A percentile compares a stretch with the other conserved stretches of the same genome.
These are phyloP conservation scores for Lizonia empirigonia DNA, from an alignment of 2,329 filamentous ascomycete species.

Conservation along the genomic window DNA sequence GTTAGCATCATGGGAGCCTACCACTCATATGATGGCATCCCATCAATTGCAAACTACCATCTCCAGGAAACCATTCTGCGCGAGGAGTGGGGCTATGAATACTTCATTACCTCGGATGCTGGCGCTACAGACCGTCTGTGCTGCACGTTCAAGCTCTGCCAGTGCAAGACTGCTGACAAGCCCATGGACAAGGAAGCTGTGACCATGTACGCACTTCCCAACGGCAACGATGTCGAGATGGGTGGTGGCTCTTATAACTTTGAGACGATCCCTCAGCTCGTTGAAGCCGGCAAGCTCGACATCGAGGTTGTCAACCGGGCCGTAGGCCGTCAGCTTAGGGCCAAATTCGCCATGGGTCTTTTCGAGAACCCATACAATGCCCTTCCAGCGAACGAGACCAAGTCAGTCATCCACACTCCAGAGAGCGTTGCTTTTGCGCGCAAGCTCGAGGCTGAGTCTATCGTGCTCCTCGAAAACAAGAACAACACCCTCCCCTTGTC, in stretches of 20 bases:
- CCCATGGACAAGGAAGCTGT: slow-evolving; percentile 70
- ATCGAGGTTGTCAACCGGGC: slow-evolving; percentile 67
- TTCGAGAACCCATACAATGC: slow-evolving; percentile 73
- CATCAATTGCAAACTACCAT: slow-evolving; percentile 68
- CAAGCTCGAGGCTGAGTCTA: slow-evolving; percentile 69
- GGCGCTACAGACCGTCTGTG: slow-evolving; percentile 73
- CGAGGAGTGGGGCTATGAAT: slow-evolving; percentile 74
- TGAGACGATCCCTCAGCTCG: slow-evolving; percentile 67
- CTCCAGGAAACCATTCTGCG: slow-evolving; percentile 69
- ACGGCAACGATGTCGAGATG: slow-evolving; percentile 77
- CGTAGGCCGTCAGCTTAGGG: slow-evolving; percentile 67
- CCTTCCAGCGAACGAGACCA: slow-evolving; percentile 61
- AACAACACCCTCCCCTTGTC: slow-evolving; percentile 66
- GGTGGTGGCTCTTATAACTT: slow-evolving; percentile 74
- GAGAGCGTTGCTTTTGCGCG: slow-evolving; percentile 66
- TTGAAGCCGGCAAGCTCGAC: slow-evolving; percentile 65
- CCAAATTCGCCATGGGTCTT: slow-evolving; percentile 72
- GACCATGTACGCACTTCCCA: slow-evolving; percentile 66
- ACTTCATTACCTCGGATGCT: slow-evolving; percentile 70
- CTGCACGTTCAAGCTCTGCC: slow-evolving; percentile 67
- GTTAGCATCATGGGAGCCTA: slow-evolving; percentile 76
- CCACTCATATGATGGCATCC: slow-evolving; percentile 74
- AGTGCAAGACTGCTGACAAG: slow-evolving; percentile 46
- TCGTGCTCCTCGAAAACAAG: slow-evolving; percentile 77
- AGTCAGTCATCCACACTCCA: slow-evolving; percentile 65